Percentiles rank a stretch among this genome's conserved stretches.
phyloP scores from a whole-genome alignment of 2,329 filamentous ascomycete genomes.

The Nemania serpens region DNA sequence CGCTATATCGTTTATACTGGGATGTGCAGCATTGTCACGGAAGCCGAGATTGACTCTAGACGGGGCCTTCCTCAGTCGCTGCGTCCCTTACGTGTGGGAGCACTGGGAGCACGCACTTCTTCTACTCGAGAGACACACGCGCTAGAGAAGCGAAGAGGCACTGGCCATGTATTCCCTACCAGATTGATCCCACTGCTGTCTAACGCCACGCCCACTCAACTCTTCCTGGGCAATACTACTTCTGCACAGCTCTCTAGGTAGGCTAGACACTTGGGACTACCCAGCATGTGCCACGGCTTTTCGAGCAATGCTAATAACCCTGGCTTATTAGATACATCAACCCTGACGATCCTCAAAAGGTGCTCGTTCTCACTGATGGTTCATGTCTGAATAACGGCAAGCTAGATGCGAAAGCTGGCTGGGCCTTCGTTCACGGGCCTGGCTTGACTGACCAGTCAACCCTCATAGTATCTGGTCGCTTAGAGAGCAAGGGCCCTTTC shows the following conservation, averaged over 20 bases:
- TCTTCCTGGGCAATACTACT: conserved; percentile 34
- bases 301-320: not conserved
- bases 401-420: conserved; percentile 46
- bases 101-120: too few species aligned
- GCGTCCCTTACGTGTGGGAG: too few species aligned
- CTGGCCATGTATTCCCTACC: conserved; percentile 41
- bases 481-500: conserved; percentile 51
- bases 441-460: conserved; percentile 13
- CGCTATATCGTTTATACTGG: conserved; percentile 22
- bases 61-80: too few species aligned
- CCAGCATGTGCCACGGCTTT: not conserved
- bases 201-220: conserved; percentile 31
- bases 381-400: conserved; percentile 51
- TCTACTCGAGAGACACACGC: too few species aligned
- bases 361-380: conserved; percentile 53
- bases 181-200: conserved; percentile 39
- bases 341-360: conserved; percentile 16
- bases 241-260: conserved; percentile 28
- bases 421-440: conserved; percentile 43
- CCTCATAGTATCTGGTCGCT: conserved; percentile 37
- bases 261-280: conserved; percentile 5
- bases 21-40: not conserved
- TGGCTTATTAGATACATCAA: not conserved
- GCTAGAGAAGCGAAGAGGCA: conserved; percentile 34
- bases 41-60: not conserved